Percentiles rank a stretch among this genome's conserved stretches.
phyloP scores from a whole-genome alignment of 1,284 basidiomycete genomes.

The Irpex sp. region DNA sequence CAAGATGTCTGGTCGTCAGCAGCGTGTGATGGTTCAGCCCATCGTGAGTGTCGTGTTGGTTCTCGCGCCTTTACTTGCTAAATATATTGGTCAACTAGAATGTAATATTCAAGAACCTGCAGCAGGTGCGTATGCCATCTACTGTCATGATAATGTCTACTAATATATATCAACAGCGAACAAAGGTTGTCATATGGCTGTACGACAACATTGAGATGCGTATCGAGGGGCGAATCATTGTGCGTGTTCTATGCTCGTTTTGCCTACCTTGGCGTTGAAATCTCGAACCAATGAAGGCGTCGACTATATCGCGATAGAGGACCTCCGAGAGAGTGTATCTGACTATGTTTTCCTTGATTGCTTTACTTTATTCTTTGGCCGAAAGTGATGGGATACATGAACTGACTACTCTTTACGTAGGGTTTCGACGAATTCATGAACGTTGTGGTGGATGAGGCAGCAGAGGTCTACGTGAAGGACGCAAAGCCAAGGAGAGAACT shows the following conservation, averaged over 20 bases:
- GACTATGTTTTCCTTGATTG: conserved; percentile 20
- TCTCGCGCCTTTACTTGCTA: conserved; percentile 1
- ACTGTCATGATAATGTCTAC: conserved; percentile 2
- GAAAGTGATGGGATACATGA: not conserved
- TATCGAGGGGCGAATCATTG: conserved; percentile 95
- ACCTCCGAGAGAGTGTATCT: conserved; percentile 7
- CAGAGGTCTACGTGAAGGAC: conserved; percentile 89
- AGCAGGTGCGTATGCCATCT: conserved; percentile 51
- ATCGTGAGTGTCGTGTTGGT: conserved; percentile 61
- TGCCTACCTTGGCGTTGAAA: conserved; percentile 28
- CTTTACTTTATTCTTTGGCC: conserved; percentile 3
- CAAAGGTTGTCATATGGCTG: conserved; percentile 91
- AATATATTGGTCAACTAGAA: conserved; percentile 54
- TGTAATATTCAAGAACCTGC: conserved; percentile 98
- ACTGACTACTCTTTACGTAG: conserved; percentile 37
- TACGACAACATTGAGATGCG: conserved; percentile 98
- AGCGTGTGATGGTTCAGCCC: conserved; percentile 97
- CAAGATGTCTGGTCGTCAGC: conserved; percentile 88
- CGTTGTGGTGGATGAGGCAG: conserved; percentile 92
- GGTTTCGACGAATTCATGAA: conserved; percentile 99
- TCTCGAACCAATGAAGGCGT: conserved; percentile 22
- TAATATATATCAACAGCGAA: conserved; percentile 48
- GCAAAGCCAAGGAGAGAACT: conserved; percentile 80
- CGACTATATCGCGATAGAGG: conserved; percentile 12
- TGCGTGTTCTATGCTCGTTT: conserved; percentile 43